phyloP scores from a whole-genome alignment of 192 early-diverging fungal species.

The Backusella parvicylindrica region DNA sequence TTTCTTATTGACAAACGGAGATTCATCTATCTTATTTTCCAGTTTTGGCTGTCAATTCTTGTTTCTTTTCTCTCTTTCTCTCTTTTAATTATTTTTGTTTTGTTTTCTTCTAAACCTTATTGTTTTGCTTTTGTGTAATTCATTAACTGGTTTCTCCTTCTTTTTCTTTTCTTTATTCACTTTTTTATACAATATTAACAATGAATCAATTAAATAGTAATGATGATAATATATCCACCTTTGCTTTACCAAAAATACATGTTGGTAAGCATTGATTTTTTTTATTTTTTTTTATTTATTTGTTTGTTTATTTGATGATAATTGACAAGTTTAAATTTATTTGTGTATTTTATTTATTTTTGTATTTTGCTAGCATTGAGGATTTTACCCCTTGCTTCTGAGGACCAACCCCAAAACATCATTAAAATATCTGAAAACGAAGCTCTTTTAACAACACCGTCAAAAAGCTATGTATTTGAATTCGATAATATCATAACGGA shows the following conservation, averaged over 20 bases:
- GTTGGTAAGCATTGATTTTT: not conserved
- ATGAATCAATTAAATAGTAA: not conserved
- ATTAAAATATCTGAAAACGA: conserved; percentile 3
- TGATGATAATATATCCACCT: not conserved
- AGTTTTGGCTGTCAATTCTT: not conserved
- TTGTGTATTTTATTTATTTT: not conserved
- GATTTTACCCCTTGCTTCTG: conserved; percentile 2
- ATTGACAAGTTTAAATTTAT: not conserved
- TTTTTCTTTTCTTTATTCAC: not conserved
- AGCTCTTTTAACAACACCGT: not conserved
- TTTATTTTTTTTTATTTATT: not conserved
- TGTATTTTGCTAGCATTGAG: not conserved
- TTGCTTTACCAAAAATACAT: not conserved
- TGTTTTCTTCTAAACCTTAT: too few relatives aligned
- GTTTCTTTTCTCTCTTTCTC: not conserved
- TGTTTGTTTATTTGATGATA: not conserved
- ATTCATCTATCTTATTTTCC: too few relatives aligned
- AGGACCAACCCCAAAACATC: not conserved
- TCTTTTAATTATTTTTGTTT: too few relatives aligned
- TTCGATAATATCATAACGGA: not conserved
- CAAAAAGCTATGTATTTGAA: not conserved
- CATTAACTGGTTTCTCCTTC: not conserved
- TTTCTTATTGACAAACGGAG: not conserved
- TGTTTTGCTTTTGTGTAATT: too few relatives aligned
- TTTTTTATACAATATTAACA: not conserved